Base-by-base conservation (phyloP, 306 rosid species). In the Benincasa hispida region DNA sequence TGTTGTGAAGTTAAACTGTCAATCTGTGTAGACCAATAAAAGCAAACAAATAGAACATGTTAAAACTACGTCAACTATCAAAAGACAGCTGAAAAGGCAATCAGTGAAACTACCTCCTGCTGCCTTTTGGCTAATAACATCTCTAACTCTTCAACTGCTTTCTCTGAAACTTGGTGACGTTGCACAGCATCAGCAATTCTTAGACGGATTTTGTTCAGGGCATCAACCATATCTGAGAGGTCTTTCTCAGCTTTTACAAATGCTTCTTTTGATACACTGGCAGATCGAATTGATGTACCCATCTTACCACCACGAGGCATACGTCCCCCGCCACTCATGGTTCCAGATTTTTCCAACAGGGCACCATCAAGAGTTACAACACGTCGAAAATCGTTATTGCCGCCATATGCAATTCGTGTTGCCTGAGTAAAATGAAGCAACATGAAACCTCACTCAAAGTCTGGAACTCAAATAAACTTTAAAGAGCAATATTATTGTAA, bases 331-430 rank as follows among this genome's bases (percentile, higher is more conserved):
- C 97, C 97, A 85, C 93, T 91, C 95, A 91, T 94, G 58, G 97
- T 91, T 78, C 98, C 98, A 76, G 97, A 87, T 77, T 79, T 87
- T 85, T 94, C 97, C 68, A 94, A 87, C 63, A 94, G 88, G 32
- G 93, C 93, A 72, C 98, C 98, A 72, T 90, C 97, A 87, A 91
- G 89, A 51, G 98, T 94, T 74, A 94, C 98, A 66, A 94, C 98
- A 51, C 96, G 90, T 48, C 88, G 86, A 79, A 90, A 94, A 45
- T 91, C 92, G 51, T 73, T 75, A 86, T 85, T 84, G 65, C 82
- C 87, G 7, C 91, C 88, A 60, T 91, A 91, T 61, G 97, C 95
- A 55, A 91, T 91, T 41, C 91, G 91, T 39, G 93, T 84, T 66
- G 97, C 98, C 98, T 91, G 81, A 72, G 84, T 82, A 77, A 41